Percentiles rank a stretch among this genome's conserved stretches.
Conservation (phyloP, 768 basidiomycete species). For the Rhodotorula babjevae region DNA sequence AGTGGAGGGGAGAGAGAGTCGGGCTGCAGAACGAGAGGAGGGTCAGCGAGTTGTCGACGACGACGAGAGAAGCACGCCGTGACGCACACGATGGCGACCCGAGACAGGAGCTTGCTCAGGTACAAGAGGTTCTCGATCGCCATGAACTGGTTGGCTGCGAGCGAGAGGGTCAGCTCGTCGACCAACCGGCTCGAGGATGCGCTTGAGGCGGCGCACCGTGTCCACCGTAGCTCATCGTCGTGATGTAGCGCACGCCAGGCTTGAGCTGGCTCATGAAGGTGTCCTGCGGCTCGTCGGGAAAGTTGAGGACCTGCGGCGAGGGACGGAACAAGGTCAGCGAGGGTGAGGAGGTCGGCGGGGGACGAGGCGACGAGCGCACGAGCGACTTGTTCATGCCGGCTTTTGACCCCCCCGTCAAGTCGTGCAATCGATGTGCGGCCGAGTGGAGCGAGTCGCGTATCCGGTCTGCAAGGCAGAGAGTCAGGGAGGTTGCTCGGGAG, state of each 20-base stretch:
- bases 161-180: neutral
- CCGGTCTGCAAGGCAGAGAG: neutral
- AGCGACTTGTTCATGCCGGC: neutral
- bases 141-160: conserved; percentile 37
- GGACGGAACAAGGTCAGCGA: neutral
- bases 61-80: neutral
- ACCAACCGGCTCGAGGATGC: no score
- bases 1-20: conserved; percentile 27
- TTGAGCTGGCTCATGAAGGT: conserved; percentile 13
- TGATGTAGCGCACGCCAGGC: conserved; percentile 23
- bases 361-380: neutral
- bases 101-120: conserved; percentile 27
- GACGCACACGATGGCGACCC: conserved; percentile 29
- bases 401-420: neutral
- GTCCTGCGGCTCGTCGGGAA: conserved; percentile 13
- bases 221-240: conserved; percentile 27
- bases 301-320: neutral
- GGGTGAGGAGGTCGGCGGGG: neutral
- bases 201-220: conserved; percentile 19
- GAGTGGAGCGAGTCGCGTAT: neutral
- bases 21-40: conserved; percentile 1
- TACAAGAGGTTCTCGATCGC: conserved; percentile 32
- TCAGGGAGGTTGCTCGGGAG: neutral
- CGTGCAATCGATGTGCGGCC: neutral
- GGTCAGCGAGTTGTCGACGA: neutral